Evolutionary conservation across 1,284 basidiomycete species (phyloP).

Genomic region (Naganishia cerealis): DNA sequence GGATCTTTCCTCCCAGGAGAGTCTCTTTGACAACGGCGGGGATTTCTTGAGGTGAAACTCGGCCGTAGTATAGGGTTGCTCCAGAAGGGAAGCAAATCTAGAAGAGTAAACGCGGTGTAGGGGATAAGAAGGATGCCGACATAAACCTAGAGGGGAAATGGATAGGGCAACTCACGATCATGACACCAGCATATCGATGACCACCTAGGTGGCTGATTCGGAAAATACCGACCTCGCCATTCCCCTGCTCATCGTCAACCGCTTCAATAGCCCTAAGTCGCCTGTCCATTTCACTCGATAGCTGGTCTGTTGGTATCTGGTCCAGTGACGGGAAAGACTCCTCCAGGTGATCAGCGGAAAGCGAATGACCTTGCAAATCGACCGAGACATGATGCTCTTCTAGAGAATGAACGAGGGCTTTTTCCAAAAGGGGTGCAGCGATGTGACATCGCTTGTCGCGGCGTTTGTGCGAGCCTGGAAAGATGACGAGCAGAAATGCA

Average conservation of each 20-base stretch:
- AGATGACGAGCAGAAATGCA: slow-evolving; percentile 10
- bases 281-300: slow-evolving; percentile 56
- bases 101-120: not conserved
- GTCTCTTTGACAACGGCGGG: slow-evolving; percentile 83
- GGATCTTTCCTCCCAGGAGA: slow-evolving; percentile 74
- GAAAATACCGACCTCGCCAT: slow-evolving; percentile 68
- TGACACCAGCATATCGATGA: slow-evolving; percentile 87
- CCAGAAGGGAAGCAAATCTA: slow-evolving; percentile 84
- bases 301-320: slow-evolving; percentile 61
- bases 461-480: slow-evolving; percentile 82
- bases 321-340: slow-evolving; percentile 54
- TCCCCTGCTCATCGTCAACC: slow-evolving; percentile 54
- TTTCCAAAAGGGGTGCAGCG: slow-evolving; percentile 76
- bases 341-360: slow-evolving; percentile 66
- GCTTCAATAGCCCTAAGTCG: slow-evolving; percentile 57
- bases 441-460: slow-evolving; percentile 86
- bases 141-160: not conserved
- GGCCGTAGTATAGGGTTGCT: slow-evolving; percentile 85
- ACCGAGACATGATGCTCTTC: slow-evolving; percentile 48
- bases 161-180: slow-evolving; percentile 65
- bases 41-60: slow-evolving; percentile 83
- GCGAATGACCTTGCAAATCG: slow-evolving; percentile 50
- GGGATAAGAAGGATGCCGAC: not conserved
- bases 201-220: slow-evolving; percentile 85
- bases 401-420: slow-evolving; percentile 45